Conservation (phyloP, 768 basidiomycete species). For the Kockovaella imperatae region DNA sequence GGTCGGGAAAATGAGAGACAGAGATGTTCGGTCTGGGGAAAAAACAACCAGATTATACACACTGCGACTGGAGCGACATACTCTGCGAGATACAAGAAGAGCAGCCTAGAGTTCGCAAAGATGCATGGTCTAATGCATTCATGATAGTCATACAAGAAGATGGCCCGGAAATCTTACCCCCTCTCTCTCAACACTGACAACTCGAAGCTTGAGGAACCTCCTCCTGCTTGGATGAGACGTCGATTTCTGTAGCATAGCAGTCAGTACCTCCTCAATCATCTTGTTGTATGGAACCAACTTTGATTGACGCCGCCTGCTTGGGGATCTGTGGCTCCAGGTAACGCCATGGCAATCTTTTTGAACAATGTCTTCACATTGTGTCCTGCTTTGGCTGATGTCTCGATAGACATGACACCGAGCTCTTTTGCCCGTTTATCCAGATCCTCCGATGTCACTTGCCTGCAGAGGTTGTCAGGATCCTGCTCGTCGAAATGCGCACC, state of each 20-base stretch:
- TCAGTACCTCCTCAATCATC: background rate
- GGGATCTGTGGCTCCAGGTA: slow-evolving; percentile 73
- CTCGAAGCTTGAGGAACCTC: slow-evolving; percentile 78
- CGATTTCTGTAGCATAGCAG: slow-evolving; percentile 60
- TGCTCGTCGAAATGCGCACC: slow-evolving; percentile 52
- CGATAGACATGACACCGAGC: slow-evolving; percentile 95
- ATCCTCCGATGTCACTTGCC: slow-evolving; percentile 98
- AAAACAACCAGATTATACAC: too few species aligned
- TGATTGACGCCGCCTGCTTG: slow-evolving; percentile 53
- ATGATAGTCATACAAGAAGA: background rate
- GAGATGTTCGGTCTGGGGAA: too few species aligned
- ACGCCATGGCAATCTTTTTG: slow-evolving; percentile 97
- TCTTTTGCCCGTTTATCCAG: slow-evolving; percentile 85
- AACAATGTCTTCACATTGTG: slow-evolving; percentile 98
- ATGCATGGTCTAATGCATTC: too few species aligned
- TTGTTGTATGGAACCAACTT: slow-evolving; percentile 38
- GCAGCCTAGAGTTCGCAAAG: too few species aligned
- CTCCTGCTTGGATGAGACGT: slow-evolving; percentile 64
- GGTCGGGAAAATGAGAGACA: too few species aligned
- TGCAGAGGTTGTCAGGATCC: slow-evolving; percentile 44
- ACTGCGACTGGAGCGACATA: too few species aligned
- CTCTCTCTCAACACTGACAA: slow-evolving; percentile 57
- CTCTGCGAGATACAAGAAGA: too few species aligned
- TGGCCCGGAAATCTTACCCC: background rate
- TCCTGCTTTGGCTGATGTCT: slow-evolving; percentile 97